Base-by-base conservation (phyloP, 2,329 filamentous ascomycete species). In the Fusarium liriodendri region DNA sequence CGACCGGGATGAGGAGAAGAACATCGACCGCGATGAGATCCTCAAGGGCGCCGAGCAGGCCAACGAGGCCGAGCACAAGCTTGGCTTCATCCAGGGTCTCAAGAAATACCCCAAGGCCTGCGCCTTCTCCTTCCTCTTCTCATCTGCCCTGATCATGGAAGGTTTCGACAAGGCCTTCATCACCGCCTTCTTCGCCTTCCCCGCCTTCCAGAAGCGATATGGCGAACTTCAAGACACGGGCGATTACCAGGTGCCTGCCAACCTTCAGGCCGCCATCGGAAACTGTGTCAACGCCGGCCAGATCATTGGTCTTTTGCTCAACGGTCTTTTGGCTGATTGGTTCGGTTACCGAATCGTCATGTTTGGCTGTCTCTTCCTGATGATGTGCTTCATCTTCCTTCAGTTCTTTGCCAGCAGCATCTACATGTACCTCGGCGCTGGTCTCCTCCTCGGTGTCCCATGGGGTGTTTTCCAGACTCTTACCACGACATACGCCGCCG, bases 201-300 rank as follows among this genome's bases (percentile, higher is more conserved):
- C 71, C 2, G 80, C 72, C 67, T 85, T 81, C 70, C 77, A 79
- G 57, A 77, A 74, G 70, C 81, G 77, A 40, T 87, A 84, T 62
- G 85, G 85, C 22, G 70, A 77, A 4, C 69, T 75, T 1, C 72
- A 77, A 20, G 47, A 73, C 1, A 73, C 84, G 35, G 84, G 82
- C 16, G 77, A 78, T 4, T 87, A 87, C 67, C 79, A 87, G 71
- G 79, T 89, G 33, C 83, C 85, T 2, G 84, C 85, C 1, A 77
- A 82, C 4, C 88, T 88, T 85, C 87, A 89, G 77, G 82, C 86
- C 1, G 87, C 83, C 7, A 78, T 89, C 9, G 82, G 81, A 40
- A 88, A 87, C 64, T 87, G 84, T 6, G 83, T 84, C 0, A 80
- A 83, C 10, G 82, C 82, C 9, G 88, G 88, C 5, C 82, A 86